Conservation (phyloP, 2,329 filamentous ascomycete genomes). For the Xylariaceae sp. region DNA sequence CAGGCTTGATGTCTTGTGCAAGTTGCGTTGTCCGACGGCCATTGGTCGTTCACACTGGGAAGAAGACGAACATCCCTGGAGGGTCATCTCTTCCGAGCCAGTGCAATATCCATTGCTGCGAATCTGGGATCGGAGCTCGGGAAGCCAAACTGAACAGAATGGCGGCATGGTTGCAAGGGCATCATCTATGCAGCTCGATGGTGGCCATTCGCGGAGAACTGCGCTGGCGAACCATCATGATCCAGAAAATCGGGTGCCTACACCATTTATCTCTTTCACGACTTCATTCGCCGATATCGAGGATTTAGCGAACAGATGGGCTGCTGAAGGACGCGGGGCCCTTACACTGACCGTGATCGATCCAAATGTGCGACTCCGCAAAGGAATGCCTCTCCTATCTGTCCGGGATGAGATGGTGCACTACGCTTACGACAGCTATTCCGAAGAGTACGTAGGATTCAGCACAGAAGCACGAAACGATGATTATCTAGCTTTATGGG, state of each 20-base stretch:
- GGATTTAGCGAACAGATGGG: neutral
- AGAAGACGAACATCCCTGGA: too few relatives aligned
- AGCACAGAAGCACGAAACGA: neutral
- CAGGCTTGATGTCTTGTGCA: too few relatives aligned
- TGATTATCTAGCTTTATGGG: constrained; percentile 2
- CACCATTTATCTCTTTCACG: constrained; percentile 1
- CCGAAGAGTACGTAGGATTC: neutral
- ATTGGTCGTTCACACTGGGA: too few relatives aligned
- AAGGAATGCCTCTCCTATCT: neutral
- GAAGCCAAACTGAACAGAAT: neutral
- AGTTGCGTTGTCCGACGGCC: too few relatives aligned
- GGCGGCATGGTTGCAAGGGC: neutral
- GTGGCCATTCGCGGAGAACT: neutral
- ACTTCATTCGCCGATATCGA: neutral
- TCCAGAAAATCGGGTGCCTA: neutral
- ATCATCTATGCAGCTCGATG: neutral
- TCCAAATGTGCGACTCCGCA: neutral
- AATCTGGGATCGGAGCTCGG: neutral
- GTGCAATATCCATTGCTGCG: neutral
- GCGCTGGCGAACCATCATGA: neutral
- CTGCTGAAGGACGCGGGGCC: neutral
- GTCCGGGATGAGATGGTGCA: neutral
- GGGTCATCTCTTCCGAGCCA: too few relatives aligned
- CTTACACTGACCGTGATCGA: neutral
- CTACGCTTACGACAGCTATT: neutral